phyloP scores from a whole-genome alignment of 1,139 yeast species.

The Zygosaccharomyces sapae region DNA sequence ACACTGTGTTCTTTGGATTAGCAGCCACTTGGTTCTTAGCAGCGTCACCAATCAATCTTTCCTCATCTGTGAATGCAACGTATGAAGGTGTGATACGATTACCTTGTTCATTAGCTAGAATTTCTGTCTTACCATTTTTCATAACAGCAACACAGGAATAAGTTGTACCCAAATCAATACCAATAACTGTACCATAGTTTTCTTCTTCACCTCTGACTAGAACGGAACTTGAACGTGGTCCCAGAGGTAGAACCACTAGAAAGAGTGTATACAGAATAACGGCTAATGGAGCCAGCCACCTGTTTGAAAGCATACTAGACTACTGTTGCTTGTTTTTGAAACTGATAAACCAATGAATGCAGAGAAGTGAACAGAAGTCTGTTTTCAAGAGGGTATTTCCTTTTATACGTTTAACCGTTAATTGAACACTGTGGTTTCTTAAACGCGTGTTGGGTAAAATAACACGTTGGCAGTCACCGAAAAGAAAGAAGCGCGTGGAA shows the following conservation, averaged over 20 bases:
- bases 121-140: slow-evolving; percentile 89
- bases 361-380: no score
- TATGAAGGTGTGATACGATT: slow-evolving; percentile 91
- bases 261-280: slow-evolving; percentile 55
- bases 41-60: slow-evolving; percentile 89
- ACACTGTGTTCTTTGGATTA: slow-evolving; percentile 73
- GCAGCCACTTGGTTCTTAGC: slow-evolving; percentile 91
- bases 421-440: slow-evolving; percentile 7
- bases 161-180: slow-evolving; percentile 79
- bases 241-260: slow-evolving; percentile 55
- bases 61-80: slow-evolving; percentile 80
- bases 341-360: no score
- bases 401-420: slow-evolving; percentile 3
- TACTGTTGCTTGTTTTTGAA: slow-evolving; percentile 6
- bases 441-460: slow-evolving; percentile 2
- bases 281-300: slow-evolving; percentile 48
- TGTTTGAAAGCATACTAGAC: slow-evolving; percentile 25
- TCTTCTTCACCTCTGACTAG: slow-evolving; percentile 44
- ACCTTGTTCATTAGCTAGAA: slow-evolving; percentile 92
- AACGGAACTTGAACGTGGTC: slow-evolving; percentile 26
- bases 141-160: slow-evolving; percentile 94
- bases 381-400: neutral
- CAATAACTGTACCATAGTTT: slow-evolving; percentile 69
- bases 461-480: slow-evolving; percentile 7
- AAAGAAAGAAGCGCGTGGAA: slow-evolving; percentile 8